Evolutionary conservation across 352 stramenopile species (phyloP).

Genomic region (Globisporangium takayamanum): DNA sequence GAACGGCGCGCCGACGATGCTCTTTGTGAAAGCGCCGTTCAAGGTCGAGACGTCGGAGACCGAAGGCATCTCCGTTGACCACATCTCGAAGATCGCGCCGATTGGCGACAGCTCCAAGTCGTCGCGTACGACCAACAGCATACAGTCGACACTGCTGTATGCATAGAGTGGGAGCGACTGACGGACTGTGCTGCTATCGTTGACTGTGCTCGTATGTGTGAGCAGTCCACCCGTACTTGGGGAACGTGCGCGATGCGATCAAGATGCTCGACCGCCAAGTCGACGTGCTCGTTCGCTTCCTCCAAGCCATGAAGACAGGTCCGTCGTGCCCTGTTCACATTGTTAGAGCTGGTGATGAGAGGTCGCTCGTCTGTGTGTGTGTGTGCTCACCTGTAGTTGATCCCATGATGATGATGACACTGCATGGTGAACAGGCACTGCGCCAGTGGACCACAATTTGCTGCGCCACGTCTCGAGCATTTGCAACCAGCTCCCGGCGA

Average conservation of each 20-base stretch:
- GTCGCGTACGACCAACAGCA: slow-evolving; percentile 32
- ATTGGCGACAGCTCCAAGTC: slow-evolving; percentile 66
- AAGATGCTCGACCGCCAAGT: slow-evolving; percentile 84
- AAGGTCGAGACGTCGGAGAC: slow-evolving; percentile 86
- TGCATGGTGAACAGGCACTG: slow-evolving; percentile 27
- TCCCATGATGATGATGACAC: background rate
- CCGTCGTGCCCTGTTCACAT: background rate
- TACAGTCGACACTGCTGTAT: slow-evolving; percentile 1
- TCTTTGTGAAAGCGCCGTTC: slow-evolving; percentile 85
- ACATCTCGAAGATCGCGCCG: slow-evolving; percentile 84
- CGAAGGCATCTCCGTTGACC: slow-evolving; percentile 82
- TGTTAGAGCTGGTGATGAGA: background rate
- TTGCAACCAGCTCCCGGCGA: slow-evolving; percentile 77
- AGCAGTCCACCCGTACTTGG: slow-evolving; percentile 72
- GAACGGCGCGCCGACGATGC: slow-evolving; percentile 80
- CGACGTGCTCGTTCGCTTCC: slow-evolving; percentile 62
- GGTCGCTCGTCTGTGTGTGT: no score
- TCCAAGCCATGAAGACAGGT: slow-evolving; percentile 74
- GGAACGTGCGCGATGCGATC: slow-evolving; percentile 75
- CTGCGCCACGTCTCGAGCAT: slow-evolving; percentile 83
- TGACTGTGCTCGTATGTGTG: slow-evolving; percentile 11
- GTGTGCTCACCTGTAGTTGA: background rate
- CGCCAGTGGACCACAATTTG: slow-evolving; percentile 69
- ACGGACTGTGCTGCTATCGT: background rate
- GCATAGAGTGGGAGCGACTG: slow-evolving; percentile 1